These are phyloP conservation scores for Crithidia mellificae DNA, from an alignment of 208 protist species.

Conservation along the genomic window DNA sequence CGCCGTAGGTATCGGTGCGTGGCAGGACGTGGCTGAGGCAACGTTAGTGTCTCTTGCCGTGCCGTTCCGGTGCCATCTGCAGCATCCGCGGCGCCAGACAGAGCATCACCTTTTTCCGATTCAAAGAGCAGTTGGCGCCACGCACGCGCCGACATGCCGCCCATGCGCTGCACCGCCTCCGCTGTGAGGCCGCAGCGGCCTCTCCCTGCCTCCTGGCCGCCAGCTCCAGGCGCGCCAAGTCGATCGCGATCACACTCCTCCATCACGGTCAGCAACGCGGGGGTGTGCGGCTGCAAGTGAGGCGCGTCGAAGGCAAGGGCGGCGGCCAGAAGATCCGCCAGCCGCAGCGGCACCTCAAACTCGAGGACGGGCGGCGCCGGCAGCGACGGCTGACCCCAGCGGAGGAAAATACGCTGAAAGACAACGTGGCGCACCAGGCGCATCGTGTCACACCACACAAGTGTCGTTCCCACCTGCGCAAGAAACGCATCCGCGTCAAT, in stretches of 20 bases:
- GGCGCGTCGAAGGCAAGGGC: conserved; percentile 56
- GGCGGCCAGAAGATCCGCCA: conserved; percentile 53
- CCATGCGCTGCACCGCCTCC: conserved; percentile 14
- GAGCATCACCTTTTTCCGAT: not conserved
- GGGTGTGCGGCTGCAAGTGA: conserved; percentile 28
- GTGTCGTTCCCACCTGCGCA: conserved; percentile 72
- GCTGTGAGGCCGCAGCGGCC: not conserved
- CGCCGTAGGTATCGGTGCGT: conserved; percentile 42
- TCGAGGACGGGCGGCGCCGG: conserved; percentile 41
- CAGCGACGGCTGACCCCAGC: conserved; percentile 60
- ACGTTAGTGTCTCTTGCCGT: not conserved
- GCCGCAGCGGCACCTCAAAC: conserved; percentile 37
- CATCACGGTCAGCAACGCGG: conserved; percentile 24
- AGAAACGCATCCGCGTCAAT: conserved; percentile 58
- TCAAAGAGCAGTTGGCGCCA: conserved; percentile 32
- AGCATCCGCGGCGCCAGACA: not conserved
- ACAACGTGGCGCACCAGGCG: conserved; percentile 58
- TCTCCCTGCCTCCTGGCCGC: not conserved
- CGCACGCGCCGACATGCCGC: conserved; percentile 5
- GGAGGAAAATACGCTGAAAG: conserved; percentile 83
- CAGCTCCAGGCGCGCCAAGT: not conserved
- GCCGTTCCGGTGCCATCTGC: not conserved
- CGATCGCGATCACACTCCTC: conserved; percentile 13
- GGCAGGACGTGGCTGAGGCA: conserved; percentile 14
- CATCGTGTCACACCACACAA: conserved; percentile 71